A percentile compares a stretch with the other conserved stretches of the same genome.
These are phyloP conservation scores for Leccinellum albellum DNA, from an alignment of 768 basidiomycete species.

Conservation along the genomic window DNA sequence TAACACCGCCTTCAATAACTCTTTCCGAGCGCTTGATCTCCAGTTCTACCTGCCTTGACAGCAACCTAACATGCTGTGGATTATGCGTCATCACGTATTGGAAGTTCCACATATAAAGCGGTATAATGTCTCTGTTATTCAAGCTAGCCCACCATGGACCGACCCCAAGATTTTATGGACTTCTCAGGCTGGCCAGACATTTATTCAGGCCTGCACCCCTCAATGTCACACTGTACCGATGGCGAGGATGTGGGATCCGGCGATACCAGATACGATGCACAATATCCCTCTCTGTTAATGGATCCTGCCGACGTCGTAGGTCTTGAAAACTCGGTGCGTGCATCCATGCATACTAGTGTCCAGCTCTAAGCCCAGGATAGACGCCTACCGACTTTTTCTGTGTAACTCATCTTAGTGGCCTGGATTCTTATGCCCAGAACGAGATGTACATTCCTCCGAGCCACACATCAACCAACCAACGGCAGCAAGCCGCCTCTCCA, in stretches of 20 bases:
- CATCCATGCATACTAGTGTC: background rate
- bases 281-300: background rate
- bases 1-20: background rate
- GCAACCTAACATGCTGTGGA: constrained; percentile 24
- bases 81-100: background rate
- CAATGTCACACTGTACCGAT: background rate
- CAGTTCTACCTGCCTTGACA: constrained; percentile 9
- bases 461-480: background rate
- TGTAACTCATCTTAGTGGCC: background rate
- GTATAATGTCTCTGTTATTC: background rate
- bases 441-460: background rate
- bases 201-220: constrained; percentile 1
- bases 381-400: background rate
- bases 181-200: constrained; percentile 4
- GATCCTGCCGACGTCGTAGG: background rate
- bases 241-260: background rate
- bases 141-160: constrained; percentile 14
- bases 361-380: constrained; percentile 11
- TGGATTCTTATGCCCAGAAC: background rate
- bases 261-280: background rate
- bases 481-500: constrained; percentile 5
- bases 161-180: background rate
- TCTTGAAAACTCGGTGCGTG: constrained; percentile 12
- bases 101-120: constrained; percentile 12
- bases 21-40: background rate